Conservation (phyloP, 176 grass and related monocot genomes). For the Bothriochloa decipiens region DNA sequence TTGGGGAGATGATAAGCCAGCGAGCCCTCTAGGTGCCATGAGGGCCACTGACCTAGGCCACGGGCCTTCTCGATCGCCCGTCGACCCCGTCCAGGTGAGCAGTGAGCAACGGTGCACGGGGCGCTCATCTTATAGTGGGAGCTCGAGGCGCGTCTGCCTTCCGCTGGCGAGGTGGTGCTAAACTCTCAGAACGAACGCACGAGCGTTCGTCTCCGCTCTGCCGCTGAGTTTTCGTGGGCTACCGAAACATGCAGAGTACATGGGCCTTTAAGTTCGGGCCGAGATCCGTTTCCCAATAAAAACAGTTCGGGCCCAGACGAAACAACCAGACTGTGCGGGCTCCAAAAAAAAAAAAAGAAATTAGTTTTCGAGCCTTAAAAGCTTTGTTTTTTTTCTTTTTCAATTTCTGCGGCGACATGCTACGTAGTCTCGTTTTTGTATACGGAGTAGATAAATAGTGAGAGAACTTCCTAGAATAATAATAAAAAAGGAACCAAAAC, state of each 20-base stretch:
- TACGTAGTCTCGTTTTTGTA: too few species aligned
- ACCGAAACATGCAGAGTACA: neutral
- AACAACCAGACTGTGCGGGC: too few species aligned
- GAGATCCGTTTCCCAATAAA: too few species aligned
- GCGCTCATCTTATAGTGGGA: accelerated
- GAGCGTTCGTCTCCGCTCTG: neutral
- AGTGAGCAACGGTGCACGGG: accelerated
- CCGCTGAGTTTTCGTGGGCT: neutral
- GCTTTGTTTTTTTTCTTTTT: too few species aligned
- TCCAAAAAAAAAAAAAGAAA: too few species aligned
- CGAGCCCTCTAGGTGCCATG: conserved; percentile 49
- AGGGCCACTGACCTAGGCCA: conserved; percentile 44
- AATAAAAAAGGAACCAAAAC: too few species aligned
- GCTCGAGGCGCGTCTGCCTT: neutral
- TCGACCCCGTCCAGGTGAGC: conserved; percentile 58
- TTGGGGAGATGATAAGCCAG: conserved; percentile 55
- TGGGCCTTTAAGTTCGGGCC: neutral
- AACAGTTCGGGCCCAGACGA: too few species aligned
- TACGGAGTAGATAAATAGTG: too few species aligned
- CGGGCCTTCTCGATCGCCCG: conserved; percentile 22
- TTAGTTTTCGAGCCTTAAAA: too few species aligned
- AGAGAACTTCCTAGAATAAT: too few species aligned
- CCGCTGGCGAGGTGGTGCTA: neutral
- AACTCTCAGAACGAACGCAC: neutral
- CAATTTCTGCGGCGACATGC: too few species aligned